These are phyloP conservation scores for Eimeria praecox DNA, from an alignment of 169 alveolate genomes.

Conservation along the genomic window DNA sequence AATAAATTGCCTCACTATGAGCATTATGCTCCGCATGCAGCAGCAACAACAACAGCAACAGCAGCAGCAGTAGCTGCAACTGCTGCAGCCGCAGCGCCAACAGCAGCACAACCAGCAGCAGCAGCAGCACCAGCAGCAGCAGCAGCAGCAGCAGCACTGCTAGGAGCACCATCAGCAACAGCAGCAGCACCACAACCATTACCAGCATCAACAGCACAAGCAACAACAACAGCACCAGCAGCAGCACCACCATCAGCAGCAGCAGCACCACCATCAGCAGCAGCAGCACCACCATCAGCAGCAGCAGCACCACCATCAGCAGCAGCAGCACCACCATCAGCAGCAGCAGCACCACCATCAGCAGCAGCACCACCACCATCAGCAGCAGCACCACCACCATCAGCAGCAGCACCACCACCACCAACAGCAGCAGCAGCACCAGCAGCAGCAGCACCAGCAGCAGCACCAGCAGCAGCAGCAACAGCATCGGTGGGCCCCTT, in stretches of 20 bases:
- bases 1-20: not conserved
- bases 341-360: not conserved
- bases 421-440: not conserved
- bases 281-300: constrained; percentile 6
- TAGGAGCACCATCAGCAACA: not conserved
- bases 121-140: not conserved
- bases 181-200: not conserved
- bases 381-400: not conserved
- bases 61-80: too few relatives aligned
- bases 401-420: not conserved
- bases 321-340: not conserved
- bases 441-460: not conserved
- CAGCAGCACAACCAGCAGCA: too few relatives aligned
- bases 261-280: not conserved
- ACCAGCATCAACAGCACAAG: not conserved
- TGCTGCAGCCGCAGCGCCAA: too few relatives aligned
- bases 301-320: not conserved
- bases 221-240: not conserved
- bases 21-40: too few relatives aligned
- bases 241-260: not conserved
- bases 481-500: not conserved
- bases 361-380: not conserved
- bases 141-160: not conserved
- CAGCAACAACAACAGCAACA: not conserved
- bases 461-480: constrained; percentile 12